Base-by-base conservation (phyloP, 805 yeast species). In the Candida multigemmis region DNA sequence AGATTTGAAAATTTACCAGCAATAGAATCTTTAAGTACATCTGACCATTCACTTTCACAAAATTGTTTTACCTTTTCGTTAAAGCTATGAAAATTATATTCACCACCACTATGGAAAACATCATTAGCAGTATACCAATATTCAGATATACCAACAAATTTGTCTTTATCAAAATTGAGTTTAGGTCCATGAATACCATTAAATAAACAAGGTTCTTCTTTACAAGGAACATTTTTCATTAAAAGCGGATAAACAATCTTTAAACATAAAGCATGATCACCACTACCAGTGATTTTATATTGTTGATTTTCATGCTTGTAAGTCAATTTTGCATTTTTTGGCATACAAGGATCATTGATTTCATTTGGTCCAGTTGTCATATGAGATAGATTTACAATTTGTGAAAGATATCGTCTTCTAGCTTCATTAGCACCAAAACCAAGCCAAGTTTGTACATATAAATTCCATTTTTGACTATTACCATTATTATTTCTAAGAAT, bases 381-480 rank as follows among this genome's bases (percentile, higher is more conserved):
- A 3, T 25, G 26, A 2, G 56, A 38, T 14, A 56, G 23, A 25
- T 42, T 32, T 10, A 80, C 62, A 28, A 81, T 47, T 25, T 71
- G 74, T 19, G 61, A 61, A 24, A 84, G 55, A 46, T 80, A 82
- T 34, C 97, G 60, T 29, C 61, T 65, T 22, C 94, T 63, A 7
- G 97, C 96, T 47, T 89, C 85, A 42, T 91, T 91, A 2, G 97
- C 97, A 8, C 98, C 98, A 55, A 84, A 91, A 1, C 97, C 97
- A 7, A 91, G 65, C 98, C 98, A 91, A 0, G 97, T 85, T 19
- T 91, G 80, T 5, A 91, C 96, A 56, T 86, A 91, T 0, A 91
- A 79, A 21, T 75, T 67, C 94, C 94, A 89, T 23, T 66, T 61
- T 36, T 80, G 86, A 2, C 70, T 41, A 3, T 65, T 65, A 14